Evolutionary conservation across 805 yeast genomes (phyloP).

Genomic region (Kregervanrija delftensis): DNA sequence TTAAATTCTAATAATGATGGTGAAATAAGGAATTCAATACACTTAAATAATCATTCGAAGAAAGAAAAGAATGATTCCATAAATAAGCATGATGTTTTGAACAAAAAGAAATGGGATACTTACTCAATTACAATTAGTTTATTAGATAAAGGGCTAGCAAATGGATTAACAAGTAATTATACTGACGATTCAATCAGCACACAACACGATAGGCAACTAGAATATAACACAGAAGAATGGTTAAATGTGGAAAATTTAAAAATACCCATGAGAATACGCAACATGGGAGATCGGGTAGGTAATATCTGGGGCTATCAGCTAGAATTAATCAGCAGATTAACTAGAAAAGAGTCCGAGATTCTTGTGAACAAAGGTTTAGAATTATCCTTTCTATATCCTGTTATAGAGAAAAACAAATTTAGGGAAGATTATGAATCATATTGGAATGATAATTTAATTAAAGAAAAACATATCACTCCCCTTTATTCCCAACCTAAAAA

Average conservation of each 20-base stretch:
- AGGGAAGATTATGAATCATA: slow-evolving; percentile 51
- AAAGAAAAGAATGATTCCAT: neutral
- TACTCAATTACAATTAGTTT: slow-evolving; percentile 20
- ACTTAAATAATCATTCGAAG: neutral
- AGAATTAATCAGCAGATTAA: slow-evolving; percentile 11
- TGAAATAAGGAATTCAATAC: neutral
- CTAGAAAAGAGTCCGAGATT: slow-evolving; percentile 16
- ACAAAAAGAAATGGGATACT: slow-evolving; percentile 17
- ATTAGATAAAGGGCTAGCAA: slow-evolving; percentile 19
- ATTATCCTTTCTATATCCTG: slow-evolving; percentile 29
- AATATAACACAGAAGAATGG: slow-evolving; percentile 27
- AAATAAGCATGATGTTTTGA: no score
- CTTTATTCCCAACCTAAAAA: slow-evolving; percentile 18
- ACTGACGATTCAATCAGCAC: neutral
- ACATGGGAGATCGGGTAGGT: slow-evolving; percentile 2
- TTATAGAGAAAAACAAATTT: slow-evolving; percentile 56
- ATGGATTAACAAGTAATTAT: slow-evolving; percentile 17
- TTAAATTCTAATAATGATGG: neutral
- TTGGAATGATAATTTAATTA: slow-evolving; percentile 18
- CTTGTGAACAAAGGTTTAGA: slow-evolving; percentile 16
- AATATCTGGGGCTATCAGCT: slow-evolving; percentile 24
- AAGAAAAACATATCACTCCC: slow-evolving; percentile 22
- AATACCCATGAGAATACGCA: neutral
- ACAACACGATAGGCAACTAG: slow-evolving; percentile 15
- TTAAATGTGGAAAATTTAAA: slow-evolving; percentile 15